phyloP scores from a whole-genome alignment of 768 basidiomycete species.

The Rhodotorula diobovata region DNA sequence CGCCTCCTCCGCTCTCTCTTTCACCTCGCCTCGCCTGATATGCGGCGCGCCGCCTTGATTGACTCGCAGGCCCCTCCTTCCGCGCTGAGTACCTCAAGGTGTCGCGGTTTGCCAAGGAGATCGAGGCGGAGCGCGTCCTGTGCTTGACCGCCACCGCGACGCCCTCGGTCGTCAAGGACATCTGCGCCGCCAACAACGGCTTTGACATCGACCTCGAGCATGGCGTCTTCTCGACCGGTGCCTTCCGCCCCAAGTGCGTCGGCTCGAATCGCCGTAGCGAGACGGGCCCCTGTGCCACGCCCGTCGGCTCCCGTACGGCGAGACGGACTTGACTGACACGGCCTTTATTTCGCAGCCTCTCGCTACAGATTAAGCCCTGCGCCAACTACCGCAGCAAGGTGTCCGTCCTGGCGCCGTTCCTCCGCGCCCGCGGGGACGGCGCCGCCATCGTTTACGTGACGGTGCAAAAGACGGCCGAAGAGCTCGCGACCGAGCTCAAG shows the following conservation, averaged over 20 bases:
- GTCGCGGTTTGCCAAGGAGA: conserved; percentile 54
- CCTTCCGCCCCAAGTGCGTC: conserved; percentile 52
- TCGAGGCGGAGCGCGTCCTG: conserved; percentile 52
- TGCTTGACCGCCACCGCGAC: conserved; percentile 52
- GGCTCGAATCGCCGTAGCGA: too few species aligned
- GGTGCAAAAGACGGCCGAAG: conserved; percentile 51
- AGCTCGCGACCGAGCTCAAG: conserved; percentile 47
- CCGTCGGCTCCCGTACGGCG: too few species aligned
- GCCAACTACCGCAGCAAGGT: conserved; percentile 48
- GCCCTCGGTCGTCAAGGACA: conserved; percentile 50
- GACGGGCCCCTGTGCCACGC: too few species aligned
- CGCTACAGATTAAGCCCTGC: conserved; percentile 44
- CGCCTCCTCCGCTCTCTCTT: too few species aligned
- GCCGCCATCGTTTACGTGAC: conserved; percentile 55
- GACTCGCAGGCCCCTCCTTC: conserved; percentile 52
- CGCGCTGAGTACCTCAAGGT: conserved; percentile 49
- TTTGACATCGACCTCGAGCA: conserved; percentile 50
- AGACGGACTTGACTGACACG: not conserved
- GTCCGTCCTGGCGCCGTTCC: conserved; percentile 48
- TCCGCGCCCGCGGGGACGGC: conserved; percentile 48
- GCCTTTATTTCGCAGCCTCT: conserved; percentile 13
- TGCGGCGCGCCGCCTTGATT: too few species aligned
- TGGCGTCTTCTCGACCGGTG: conserved; percentile 53
- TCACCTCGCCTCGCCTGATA: too few species aligned
- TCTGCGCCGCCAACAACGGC: conserved; percentile 47